These are phyloP conservation scores for Podospora conica DNA, from an alignment of 495 filamentous ascomycete genomes.

Conservation along the genomic window DNA sequence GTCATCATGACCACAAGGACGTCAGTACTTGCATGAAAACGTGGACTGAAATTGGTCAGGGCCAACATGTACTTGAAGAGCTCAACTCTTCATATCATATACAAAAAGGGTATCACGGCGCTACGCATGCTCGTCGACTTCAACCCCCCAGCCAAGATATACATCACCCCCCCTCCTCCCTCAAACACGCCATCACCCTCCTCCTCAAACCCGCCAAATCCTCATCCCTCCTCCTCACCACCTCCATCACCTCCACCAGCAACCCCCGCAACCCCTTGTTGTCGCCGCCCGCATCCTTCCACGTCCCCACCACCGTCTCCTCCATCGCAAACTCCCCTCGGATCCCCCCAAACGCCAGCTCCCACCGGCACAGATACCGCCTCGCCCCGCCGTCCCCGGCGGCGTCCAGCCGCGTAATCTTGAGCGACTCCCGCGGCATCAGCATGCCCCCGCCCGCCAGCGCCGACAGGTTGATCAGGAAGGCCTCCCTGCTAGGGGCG, in stretches of 20 bases:
- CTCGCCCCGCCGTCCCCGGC: constrained; percentile 23
- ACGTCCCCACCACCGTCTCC: constrained; percentile 39
- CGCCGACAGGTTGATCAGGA: constrained; percentile 48
- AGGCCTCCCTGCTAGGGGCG: constrained; percentile 39
- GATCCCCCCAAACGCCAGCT: constrained; percentile 39
- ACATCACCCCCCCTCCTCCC: background rate
- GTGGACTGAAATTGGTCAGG: too few relatives aligned
- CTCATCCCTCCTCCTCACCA: constrained; percentile 26
- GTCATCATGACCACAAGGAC: too few relatives aligned
- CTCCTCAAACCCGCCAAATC: constrained; percentile 22
- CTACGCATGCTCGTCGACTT: too few relatives aligned
- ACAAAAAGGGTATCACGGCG: too few relatives aligned
- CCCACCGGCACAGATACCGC: constrained; percentile 41
- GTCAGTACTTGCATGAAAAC: too few relatives aligned
- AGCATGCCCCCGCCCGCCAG: constrained; percentile 43
- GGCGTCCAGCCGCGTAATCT: constrained; percentile 29
- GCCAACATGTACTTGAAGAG: too few relatives aligned
- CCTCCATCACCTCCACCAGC: constrained; percentile 31
- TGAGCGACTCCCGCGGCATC: constrained; percentile 30
- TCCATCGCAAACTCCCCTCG: constrained; percentile 41
- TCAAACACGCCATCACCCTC: constrained; percentile 21
- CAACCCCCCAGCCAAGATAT: background rate
- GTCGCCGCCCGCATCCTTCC: constrained; percentile 21
- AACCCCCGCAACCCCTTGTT: constrained; percentile 32
- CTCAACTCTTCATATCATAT: too few relatives aligned